These are phyloP conservation scores for Rhododendron griersonianum DNA, from an alignment of 148 eudicot species.

Conservation along the genomic window DNA sequence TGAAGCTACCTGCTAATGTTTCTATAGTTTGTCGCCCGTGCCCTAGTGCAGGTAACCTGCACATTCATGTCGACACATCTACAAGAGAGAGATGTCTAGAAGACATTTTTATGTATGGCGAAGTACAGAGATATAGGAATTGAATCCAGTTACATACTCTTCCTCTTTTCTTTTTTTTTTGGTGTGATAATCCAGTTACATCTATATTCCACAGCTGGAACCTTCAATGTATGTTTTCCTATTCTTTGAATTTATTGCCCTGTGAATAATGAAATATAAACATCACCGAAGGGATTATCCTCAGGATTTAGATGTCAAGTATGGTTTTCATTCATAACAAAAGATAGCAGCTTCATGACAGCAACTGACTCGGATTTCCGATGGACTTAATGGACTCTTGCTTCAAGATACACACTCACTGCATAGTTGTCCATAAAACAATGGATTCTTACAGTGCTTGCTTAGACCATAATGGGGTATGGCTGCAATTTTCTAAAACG, in stretches of 20 bases:
- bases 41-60: background rate
- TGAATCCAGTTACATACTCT: background rate
- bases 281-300: background rate
- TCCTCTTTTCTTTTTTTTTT: background rate
- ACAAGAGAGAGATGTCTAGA: background rate
- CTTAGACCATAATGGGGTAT: background rate
- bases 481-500: background rate
- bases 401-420: background rate
- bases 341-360: background rate
- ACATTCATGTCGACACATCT: background rate
- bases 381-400: background rate
- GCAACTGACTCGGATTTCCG: background rate
- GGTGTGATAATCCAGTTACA: background rate
- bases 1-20: conserved; percentile 33
- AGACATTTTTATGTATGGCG: background rate
- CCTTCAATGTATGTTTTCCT: background rate
- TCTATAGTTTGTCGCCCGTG: background rate
- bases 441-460: background rate
- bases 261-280: background rate
- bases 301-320: background rate
- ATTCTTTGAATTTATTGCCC: background rate
- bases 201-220: background rate
- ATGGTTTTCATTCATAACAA: background rate
- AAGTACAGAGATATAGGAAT: background rate
- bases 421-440: background rate